Conservation (phyloP, 1,284 basidiomycete genomes). For the Ceratobasidium sp. region DNA sequence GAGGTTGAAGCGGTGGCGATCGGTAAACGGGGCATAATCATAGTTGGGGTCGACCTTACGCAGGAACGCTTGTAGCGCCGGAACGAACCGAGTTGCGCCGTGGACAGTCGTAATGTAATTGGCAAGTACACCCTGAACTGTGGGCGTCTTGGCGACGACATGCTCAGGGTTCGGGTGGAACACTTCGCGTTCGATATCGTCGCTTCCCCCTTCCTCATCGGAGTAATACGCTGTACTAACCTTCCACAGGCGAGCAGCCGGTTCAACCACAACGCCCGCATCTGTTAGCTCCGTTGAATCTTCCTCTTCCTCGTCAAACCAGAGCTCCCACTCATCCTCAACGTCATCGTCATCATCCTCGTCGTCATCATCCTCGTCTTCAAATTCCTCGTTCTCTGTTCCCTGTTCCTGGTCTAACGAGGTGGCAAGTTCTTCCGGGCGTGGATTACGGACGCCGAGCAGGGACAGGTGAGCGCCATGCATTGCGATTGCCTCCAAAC, state of each 20-base stretch:
- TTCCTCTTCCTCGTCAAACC: too few species aligned
- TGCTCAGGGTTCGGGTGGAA: too few species aligned
- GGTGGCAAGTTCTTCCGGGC: not conserved
- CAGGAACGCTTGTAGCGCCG: not conserved
- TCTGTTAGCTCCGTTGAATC: too few species aligned
- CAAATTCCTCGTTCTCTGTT: not conserved
- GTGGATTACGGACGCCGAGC: too few species aligned
- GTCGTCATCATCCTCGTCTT: too few species aligned
- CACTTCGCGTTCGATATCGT: too few species aligned
- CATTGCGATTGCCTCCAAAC: slow-evolving; percentile 42
- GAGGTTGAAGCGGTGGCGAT: not conserved
- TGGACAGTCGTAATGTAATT: not conserved
- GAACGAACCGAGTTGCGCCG: not conserved
- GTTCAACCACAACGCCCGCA: too few species aligned
- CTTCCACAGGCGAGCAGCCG: too few species aligned
- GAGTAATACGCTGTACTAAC: too few species aligned
- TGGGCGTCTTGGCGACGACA: not conserved
- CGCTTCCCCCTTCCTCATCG: too few species aligned
- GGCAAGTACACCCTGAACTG: not conserved
- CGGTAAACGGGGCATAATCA: not conserved
- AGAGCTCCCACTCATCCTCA: not conserved
- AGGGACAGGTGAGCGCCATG: slow-evolving; percentile 13
- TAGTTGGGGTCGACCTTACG: not conserved
- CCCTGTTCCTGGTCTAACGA: too few species aligned
- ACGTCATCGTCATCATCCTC: not conserved